phyloP scores from a whole-genome alignment of 1,139 yeast genomes.

The Geotrichum citri-aurantii region DNA sequence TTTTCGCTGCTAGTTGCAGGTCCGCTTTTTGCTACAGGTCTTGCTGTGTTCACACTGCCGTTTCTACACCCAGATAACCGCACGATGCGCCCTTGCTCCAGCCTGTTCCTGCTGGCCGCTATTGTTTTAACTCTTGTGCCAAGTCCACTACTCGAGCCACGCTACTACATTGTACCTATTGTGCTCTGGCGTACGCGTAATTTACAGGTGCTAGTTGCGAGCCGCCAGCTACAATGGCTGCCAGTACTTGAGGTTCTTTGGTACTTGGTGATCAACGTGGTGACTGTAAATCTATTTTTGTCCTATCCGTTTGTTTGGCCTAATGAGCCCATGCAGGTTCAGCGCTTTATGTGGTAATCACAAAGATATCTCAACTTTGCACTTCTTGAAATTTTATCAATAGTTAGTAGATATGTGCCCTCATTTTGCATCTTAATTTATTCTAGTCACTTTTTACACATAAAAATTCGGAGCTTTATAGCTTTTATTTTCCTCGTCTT shows the following conservation, averaged over 20 bases:
- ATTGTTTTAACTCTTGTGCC: slow-evolving; percentile 64
- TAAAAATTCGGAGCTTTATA: not conserved
- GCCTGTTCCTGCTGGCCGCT: slow-evolving; percentile 33
- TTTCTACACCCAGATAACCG: not conserved
- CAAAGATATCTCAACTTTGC: slow-evolving; percentile 27
- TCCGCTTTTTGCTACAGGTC: slow-evolving; percentile 12
- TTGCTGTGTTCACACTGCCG: slow-evolving; percentile 8
- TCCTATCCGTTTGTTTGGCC: slow-evolving; percentile 64
- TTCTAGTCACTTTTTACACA: not conserved
- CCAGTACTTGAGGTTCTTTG: slow-evolving; percentile 50
- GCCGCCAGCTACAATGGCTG: slow-evolving; percentile 2
- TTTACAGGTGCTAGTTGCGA: slow-evolving; percentile 43
- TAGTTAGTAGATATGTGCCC: not conserved
- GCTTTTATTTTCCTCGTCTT: not conserved
- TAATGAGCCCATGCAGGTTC: slow-evolving; percentile 49
- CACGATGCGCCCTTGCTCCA: not conserved
- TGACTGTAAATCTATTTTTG: slow-evolving; percentile 53
- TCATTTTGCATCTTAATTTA: not conserved
- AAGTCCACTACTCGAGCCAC: slow-evolving; percentile 87
- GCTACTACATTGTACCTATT: slow-evolving; percentile 82
- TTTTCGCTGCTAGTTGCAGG: slow-evolving; percentile 13
- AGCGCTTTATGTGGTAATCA: slow-evolving; percentile 84
- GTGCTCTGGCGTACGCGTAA: slow-evolving; percentile 54
- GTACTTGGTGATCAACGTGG: slow-evolving; percentile 51
- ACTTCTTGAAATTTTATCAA: not conserved